Conservation (phyloP, 805 yeast genomes). For the Candida odintsovae region DNA sequence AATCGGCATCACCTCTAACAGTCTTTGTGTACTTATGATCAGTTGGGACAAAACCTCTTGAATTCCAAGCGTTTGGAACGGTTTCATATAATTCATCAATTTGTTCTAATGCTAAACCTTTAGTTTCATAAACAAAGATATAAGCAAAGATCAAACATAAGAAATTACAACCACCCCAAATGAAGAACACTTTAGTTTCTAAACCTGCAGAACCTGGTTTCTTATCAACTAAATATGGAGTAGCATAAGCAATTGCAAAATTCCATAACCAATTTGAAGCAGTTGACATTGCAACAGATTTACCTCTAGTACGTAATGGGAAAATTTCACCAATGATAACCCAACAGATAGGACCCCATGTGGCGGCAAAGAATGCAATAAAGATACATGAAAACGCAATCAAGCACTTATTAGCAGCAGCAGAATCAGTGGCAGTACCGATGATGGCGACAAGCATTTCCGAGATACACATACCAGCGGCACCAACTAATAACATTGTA, state of each 20-base stretch:
- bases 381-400: conserved; percentile 53
- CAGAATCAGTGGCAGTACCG: conserved; percentile 24
- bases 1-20: conserved; percentile 4
- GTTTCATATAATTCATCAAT: conserved; percentile 52
- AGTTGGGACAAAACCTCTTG: conserved; percentile 26
- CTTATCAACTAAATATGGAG: conserved; percentile 64
- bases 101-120: conserved; percentile 62
- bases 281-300: conserved; percentile 63
- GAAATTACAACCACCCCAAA: conserved; percentile 68
- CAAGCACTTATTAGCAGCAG: conserved; percentile 38
- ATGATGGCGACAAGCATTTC: conserved; percentile 57
- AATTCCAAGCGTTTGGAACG: conserved; percentile 30
- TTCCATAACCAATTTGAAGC: conserved; percentile 80
- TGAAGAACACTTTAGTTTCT: conserved; percentile 61
- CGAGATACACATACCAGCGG: conserved; percentile 55
- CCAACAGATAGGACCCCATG: conserved; percentile 86
- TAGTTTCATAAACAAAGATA: conserved; percentile 57
- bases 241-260: conserved; percentile 70
- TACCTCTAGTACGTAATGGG: conserved; percentile 71
- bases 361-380: conserved; percentile 71
- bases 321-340: conserved; percentile 54
- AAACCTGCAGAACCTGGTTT: conserved; percentile 57
- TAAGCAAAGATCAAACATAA: conserved; percentile 52
- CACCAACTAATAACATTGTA: conserved; percentile 52
- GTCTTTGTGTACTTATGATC: conserved; percentile 27